phyloP scores from a whole-genome alignment of 306 rosid species.

The Prosopis cineraria region DNA sequence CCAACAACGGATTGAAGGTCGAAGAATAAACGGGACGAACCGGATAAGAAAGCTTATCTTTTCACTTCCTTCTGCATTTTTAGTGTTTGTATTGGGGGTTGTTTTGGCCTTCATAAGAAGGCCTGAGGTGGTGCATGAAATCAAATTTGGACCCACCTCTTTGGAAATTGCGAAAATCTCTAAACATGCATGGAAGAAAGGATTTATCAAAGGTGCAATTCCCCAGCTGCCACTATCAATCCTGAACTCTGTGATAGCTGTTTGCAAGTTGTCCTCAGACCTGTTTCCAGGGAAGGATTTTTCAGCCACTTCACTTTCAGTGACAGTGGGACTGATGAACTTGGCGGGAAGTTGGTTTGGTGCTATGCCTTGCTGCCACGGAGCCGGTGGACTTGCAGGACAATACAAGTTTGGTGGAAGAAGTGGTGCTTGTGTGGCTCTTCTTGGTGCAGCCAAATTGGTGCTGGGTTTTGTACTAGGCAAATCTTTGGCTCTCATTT shows the following conservation, averaged over 20 bases:
- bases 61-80: not conserved
- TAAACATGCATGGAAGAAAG: not conserved
- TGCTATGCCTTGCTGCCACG: not conserved
- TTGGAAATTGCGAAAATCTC: not conserved
- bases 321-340: not conserved
- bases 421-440: conserved; percentile 1
- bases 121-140: not conserved
- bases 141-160: not conserved
- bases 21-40: not conserved
- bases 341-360: not conserved
- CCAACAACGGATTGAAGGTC: not conserved
- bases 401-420: conserved; percentile 1
- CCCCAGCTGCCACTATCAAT: not conserved
- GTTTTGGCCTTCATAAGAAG: conserved; percentile 2
- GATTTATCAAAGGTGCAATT: not conserved
- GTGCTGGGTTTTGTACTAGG: not conserved
- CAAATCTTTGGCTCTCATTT: not conserved
- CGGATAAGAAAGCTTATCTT: not conserved
- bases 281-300: not conserved
- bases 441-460: not conserved
- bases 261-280: not conserved
- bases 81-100: not conserved
- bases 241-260: not conserved
- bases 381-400: not conserved
- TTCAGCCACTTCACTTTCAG: not conserved